Percentiles rank a stretch among this genome's conserved stretches.
Conservation (phyloP, 768 basidiomycete species). For the Pulveroboletus frians region DNA sequence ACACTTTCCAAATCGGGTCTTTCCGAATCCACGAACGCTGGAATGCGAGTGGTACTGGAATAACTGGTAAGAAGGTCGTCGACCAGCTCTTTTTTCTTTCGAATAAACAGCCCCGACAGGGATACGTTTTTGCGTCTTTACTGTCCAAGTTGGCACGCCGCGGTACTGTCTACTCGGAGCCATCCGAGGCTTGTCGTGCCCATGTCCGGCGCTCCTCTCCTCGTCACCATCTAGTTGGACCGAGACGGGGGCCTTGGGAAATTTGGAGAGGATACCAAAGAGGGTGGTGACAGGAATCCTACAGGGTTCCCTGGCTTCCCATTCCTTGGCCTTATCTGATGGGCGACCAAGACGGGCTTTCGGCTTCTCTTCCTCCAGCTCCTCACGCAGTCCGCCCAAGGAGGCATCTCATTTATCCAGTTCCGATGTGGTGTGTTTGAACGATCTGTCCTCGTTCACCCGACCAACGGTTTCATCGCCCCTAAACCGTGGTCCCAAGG, state of each 20-base stretch:
- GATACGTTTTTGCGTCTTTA: too few relatives aligned
- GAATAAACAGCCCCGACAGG: background rate
- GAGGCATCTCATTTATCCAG: background rate
- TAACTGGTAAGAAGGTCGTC: background rate
- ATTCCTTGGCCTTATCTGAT: conserved; percentile 1
- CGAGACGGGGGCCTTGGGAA: background rate
- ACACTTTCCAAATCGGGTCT: conserved; percentile 21
- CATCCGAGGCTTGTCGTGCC: background rate
- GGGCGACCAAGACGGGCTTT: background rate
- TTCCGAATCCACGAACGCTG: background rate
- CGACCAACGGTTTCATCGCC: conserved; percentile 29
- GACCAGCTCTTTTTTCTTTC: background rate
- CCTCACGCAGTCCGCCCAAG: background rate
- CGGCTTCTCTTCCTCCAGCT: background rate
- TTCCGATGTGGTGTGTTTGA: background rate
- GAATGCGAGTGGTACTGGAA: too few relatives aligned
- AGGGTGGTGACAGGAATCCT: background rate
- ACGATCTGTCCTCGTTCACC: conserved; percentile 28
- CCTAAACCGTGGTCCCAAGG: conserved; percentile 47
- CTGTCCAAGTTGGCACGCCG: background rate
- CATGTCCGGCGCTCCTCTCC: too few relatives aligned
- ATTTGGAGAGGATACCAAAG: too few relatives aligned
- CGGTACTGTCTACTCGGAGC: background rate
- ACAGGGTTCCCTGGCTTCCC: background rate
- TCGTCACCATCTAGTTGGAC: background rate